Base-by-base conservation (phyloP, 73 alveolate species). In the Uronychia setigera region DNA sequence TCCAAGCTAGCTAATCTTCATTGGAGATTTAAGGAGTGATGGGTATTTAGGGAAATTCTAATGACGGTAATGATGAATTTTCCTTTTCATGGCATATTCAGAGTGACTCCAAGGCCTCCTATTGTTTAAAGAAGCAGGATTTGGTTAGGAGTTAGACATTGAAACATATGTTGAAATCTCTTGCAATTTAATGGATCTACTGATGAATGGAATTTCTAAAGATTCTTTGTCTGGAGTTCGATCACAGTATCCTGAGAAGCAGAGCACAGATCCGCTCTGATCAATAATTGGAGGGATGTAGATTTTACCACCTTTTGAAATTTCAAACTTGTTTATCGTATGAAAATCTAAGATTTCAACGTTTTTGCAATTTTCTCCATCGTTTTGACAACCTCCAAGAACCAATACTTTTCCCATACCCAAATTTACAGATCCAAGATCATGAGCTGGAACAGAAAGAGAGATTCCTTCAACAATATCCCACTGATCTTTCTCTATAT, bases 401-500 rank as follows among this genome's bases (percentile, higher is more conserved):
- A 86, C 79, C 79, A 86, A 33, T 19, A 86, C 92, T 59, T 86
- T 86, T 1, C 80, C 83, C 0, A 83, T 87, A 0, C 92, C 92
- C 58, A 86, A 29, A 59, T 46, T 29, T 59, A 78, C 59, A 26
- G 92, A 87, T 0, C 79, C 46, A 26, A 81, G 58, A 60, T 86
- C 92, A 32, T 86, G 92, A 0, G 79, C 80, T 0, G 87, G 84
- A 28, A 59, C 78, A 29, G 19, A 33, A 27, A 86, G 58, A 32
- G 29, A 34, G 27, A 78, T 19, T 1, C n/a, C 26, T 26, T 35
- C 27, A 27, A 86, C 1, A 13, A 81, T 31, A 11, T 46, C 67
- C 92, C 92, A 86, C 33, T 78, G 32, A 77, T 86, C 92, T 59
- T 46, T 59, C 33, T 78, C 87, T 32, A 78, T 77, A 32, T 79